Evolutionary conservation across 2,329 filamentous ascomycete genomes (phyloP).

Genomic region (Calcarisporium arbuscula): DNA sequence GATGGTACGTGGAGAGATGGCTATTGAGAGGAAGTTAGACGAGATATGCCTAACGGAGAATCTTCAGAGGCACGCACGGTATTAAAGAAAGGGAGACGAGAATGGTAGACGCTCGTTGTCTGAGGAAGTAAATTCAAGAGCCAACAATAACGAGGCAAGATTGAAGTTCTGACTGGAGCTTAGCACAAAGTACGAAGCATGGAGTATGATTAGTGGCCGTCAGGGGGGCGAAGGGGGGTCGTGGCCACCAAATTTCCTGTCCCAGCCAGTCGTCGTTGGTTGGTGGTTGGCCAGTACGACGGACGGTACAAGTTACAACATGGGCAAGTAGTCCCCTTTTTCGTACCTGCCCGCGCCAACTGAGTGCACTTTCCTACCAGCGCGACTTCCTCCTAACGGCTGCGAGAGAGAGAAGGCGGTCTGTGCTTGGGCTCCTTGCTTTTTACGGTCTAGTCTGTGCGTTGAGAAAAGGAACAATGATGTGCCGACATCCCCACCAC

Average conservation of each 20-base stretch:
- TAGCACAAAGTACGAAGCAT: too few relatives aligned
- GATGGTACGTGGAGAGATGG: too few relatives aligned
- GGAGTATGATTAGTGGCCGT: too few relatives aligned
- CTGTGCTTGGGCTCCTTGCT: slow-evolving; percentile 16
- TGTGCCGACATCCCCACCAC: slow-evolving; percentile 17
- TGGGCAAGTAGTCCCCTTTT: slow-evolving; percentile 14
- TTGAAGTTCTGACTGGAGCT: too few relatives aligned
- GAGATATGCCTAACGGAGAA: slow-evolving; percentile 7
- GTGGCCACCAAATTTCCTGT: slow-evolving; percentile 20
- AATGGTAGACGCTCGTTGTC: too few relatives aligned
- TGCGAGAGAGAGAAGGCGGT: slow-evolving; percentile 10
- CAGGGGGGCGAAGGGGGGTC: slow-evolving; percentile 11
- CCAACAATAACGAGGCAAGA: too few relatives aligned
- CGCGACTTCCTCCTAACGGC: too few relatives aligned
- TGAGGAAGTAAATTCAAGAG: too few relatives aligned
- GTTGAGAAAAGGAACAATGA: slow-evolving; percentile 26
- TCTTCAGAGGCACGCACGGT: too few relatives aligned
- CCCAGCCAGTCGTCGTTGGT: slow-evolving; percentile 2
- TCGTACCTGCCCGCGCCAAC: slow-evolving; percentile 5
- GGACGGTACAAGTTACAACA: slow-evolving; percentile 14
- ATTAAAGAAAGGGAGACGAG: too few relatives aligned
- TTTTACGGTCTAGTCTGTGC: slow-evolving; percentile 12
- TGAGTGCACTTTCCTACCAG: too few relatives aligned
- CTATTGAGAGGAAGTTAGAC: too few relatives aligned
- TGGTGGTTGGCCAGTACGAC: slow-evolving; percentile 23